Percentiles rank a stretch among this genome's conserved stretches.
Evolutionary conservation across 768 basidiomycete species (phyloP).

Genomic region (Lentinula guzmanii): DNA sequence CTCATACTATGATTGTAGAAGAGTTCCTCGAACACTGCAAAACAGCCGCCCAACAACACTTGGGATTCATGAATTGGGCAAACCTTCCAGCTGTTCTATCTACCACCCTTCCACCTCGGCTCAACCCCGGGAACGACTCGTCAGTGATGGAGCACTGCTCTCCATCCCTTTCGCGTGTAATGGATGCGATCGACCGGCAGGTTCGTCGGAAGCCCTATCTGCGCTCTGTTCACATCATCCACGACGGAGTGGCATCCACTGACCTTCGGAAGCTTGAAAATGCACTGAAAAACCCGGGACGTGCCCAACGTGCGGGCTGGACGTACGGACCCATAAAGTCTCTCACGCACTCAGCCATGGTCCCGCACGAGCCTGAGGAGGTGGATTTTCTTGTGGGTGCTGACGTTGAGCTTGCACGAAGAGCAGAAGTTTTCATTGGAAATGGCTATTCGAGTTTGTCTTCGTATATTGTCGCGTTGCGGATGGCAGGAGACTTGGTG

Average conservation of each 20-base stretch:
- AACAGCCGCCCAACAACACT: constrained; percentile 23
- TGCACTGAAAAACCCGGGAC: constrained; percentile 27
- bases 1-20: constrained; percentile 15
- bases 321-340: constrained; percentile 32
- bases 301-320: constrained; percentile 30
- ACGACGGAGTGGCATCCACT: constrained; percentile 41
- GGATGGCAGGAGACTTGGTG: constrained; percentile 24
- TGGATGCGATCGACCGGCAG: constrained; percentile 30
- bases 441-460: constrained; percentile 45
- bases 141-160: constrained; percentile 41
- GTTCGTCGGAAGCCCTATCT: constrained; percentile 29
- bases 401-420: constrained; percentile 39
- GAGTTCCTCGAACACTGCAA: constrained; percentile 40
- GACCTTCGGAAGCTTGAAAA: constrained; percentile 34
- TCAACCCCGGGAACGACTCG: constrained; percentile 27
- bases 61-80: constrained; percentile 43
- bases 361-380: constrained; percentile 31
- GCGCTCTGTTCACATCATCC: constrained; percentile 34
- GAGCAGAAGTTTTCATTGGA: constrained; percentile 38
- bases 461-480: constrained; percentile 36
- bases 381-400: constrained; percentile 31
- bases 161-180: constrained; percentile 32
- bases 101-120: constrained; percentile 27
- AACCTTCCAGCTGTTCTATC: constrained; percentile 32
- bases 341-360: constrained; percentile 34